Percentiles rank a stretch among this genome's conserved stretches.
Evolutionary conservation across 2,329 filamentous ascomycete species (phyloP).

Genomic region (Didymella keratinophila): DNA sequence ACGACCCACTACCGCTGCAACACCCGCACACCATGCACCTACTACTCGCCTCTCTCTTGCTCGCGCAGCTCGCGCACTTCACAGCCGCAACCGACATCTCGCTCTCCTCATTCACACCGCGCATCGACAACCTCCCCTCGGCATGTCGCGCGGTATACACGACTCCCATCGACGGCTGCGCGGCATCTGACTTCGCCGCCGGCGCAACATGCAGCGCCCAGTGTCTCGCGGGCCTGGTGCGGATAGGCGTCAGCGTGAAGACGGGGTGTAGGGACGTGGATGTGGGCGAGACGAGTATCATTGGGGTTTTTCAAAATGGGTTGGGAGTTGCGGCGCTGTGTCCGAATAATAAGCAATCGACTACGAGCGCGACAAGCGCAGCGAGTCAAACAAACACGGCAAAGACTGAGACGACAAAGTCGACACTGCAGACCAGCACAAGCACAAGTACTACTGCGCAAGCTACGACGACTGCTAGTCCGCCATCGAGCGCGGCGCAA

Average conservation of each 20-base stretch:
- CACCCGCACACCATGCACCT: constrained; percentile 32
- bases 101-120: constrained; percentile 56
- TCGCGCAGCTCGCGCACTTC: constrained; percentile 24
- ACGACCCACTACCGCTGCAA: constrained; percentile 20
- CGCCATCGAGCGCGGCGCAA: constrained; percentile 4
- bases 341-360: constrained; percentile 38
- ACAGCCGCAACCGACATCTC: constrained; percentile 47
- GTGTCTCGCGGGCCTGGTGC: constrained; percentile 53
- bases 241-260: constrained; percentile 46
- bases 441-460: constrained; percentile 2
- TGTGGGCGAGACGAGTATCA: constrained; percentile 51
- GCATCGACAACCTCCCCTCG: constrained; percentile 50
- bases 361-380: constrained; percentile 24
- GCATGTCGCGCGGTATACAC: constrained; percentile 54
- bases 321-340: constrained; percentile 52
- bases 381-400: too few relatives aligned
- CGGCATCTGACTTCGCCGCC: constrained; percentile 49
- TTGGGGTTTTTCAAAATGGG: constrained; percentile 54
- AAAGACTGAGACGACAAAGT: background rate
- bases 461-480: constrained; percentile 14
- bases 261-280: constrained; percentile 46
- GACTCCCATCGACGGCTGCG: constrained; percentile 52
- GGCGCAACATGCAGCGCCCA: constrained; percentile 43
- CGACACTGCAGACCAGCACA: constrained; percentile 25
- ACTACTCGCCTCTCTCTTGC: constrained; percentile 30